These are phyloP conservation scores for Parasitella parasitica DNA, from an alignment of 371 early-diverging fungal species.

Conservation along the genomic window DNA sequence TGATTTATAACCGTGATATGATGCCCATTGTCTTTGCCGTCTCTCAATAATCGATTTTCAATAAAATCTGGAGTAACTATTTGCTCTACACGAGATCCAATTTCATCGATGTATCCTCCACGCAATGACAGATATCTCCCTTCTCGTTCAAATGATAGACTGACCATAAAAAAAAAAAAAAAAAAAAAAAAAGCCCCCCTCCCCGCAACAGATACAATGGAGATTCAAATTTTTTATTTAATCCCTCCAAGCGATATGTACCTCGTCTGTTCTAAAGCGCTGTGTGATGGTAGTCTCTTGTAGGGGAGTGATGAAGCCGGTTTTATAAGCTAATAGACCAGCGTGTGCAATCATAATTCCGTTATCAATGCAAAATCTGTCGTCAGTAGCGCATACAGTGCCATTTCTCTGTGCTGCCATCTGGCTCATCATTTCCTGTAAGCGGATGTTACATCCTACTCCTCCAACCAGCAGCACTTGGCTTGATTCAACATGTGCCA, in stretches of 20 bases:
- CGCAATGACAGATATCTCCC: conserved; percentile 7
- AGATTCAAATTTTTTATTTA: neutral
- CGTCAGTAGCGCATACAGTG: conserved; percentile 95
- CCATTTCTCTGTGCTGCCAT: conserved; percentile 96
- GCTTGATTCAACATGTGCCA: conserved; percentile 94
- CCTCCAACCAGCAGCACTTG: conserved; percentile 99
- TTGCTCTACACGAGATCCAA: neutral
- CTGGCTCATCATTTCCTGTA: conserved; percentile 98
- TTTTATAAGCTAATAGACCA: conserved; percentile 79
- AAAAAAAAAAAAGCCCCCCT: neutral
- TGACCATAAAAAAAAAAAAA: neutral
- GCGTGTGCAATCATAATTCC: conserved; percentile 99
- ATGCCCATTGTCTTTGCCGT: conserved; percentile 1
- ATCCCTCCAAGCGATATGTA: conserved; percentile 88
- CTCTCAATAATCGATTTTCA: neutral
- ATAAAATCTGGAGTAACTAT: neutral
- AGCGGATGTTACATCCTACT: conserved; percentile 96
- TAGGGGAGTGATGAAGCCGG: conserved; percentile 73
- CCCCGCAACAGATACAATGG: neutral
- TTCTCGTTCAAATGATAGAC: neutral
- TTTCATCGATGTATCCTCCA: neutral
- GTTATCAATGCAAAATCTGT: conserved; percentile 99
- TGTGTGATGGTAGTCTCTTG: conserved; percentile 94
- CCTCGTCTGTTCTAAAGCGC: conserved; percentile 93
- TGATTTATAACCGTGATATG: conserved; percentile 24